Evolutionary conservation across 108 stramenopile species (phyloP), one percentile per base, ranked within the genome.

Genomic region (Mayamaea pseudoterrestris): DNA sequence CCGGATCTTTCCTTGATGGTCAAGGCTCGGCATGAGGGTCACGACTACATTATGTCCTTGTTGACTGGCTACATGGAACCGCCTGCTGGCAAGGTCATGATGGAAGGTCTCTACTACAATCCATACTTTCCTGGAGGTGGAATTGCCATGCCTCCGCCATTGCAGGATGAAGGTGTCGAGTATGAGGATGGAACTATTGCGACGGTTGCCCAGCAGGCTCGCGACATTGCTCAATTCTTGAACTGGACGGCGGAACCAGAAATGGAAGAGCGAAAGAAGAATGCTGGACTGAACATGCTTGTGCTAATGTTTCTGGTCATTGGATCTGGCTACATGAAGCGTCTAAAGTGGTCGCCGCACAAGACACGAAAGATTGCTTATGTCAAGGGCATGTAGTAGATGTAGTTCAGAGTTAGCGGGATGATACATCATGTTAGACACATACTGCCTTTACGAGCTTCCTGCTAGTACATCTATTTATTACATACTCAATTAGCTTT

Each of bases 131-230:
- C 95, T 11, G 98, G 98, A 30, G 94, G 95, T 46, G 89, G 89
- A 44, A 99, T 99, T 69, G 86, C 94, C 67, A 99, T 99, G 98
- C 94, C 96, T 35, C 93, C 93, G 28, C 98, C 95, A 50, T 74
- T 99, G 26, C 66, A 64, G 48, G 98, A 99, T 68, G 96, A 87
- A 30, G 93, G 92, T 32, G 87, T 97, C 14, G 95, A 97, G 63
- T 97, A 95, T 60, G 90, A 89, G 37, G 98, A 98, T 58, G 96
- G 98, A 23, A 98, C 96, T n/a, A 72, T 70, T 3, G 93, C 98
- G 29, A 98, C 95, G 28, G 86, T 88, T 31, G 83, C 93, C 27
- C 96, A 98, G 75, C 83, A 90, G 65, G 86, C 91, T 5, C 78
- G 67, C 50, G 90, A 93, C 57, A 76, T 93, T 41, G 78, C 68